Evolutionary conservation across 768 basidiomycete species (phyloP).

Genomic region (Hortiboletus flavorubellus): DNA sequence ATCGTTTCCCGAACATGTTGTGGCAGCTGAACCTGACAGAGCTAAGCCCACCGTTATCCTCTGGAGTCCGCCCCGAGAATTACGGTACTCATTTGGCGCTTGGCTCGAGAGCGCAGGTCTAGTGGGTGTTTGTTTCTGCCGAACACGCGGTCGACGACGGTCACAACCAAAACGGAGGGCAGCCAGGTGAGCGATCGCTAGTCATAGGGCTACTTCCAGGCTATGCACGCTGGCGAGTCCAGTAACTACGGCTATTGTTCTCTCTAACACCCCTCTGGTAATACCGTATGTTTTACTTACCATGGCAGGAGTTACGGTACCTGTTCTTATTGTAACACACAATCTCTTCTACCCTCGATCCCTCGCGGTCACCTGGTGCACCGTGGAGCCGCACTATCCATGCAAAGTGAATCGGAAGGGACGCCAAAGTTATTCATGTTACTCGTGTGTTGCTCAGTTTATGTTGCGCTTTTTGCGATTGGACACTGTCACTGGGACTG

Average conservation of each 20-base stretch:
- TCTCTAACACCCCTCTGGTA: slow-evolving; percentile 16
- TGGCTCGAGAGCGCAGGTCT: neutral
- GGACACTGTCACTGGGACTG: neutral
- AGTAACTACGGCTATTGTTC: slow-evolving; percentile 16
- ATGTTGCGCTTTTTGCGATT: neutral
- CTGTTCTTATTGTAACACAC: slow-evolving; percentile 21
- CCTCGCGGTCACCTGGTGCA: slow-evolving; percentile 7
- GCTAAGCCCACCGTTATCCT: neutral
- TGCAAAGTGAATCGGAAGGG: neutral
- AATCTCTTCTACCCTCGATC: neutral
- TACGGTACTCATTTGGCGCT: neutral
- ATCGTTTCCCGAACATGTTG: neutral
- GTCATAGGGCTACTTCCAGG: neutral
- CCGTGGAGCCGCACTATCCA: slow-evolving; percentile 5
- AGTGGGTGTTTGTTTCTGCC: neutral
- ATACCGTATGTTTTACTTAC: slow-evolving; percentile 27
- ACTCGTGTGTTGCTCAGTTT: neutral
- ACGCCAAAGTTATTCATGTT: slow-evolving; percentile 9
- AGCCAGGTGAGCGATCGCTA: neutral
- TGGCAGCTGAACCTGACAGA: neutral
- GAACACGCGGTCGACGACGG: neutral
- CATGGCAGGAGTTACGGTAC: slow-evolving; percentile 8
- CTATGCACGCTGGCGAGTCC: slow-evolving; percentile 20
- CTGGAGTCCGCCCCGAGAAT: neutral
- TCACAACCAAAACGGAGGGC: neutral